These are phyloP conservation scores for Sphagnum magellanicum DNA, from an alignment of 228 moss, liverwort and hornwort species.

Conservation along the genomic window DNA sequence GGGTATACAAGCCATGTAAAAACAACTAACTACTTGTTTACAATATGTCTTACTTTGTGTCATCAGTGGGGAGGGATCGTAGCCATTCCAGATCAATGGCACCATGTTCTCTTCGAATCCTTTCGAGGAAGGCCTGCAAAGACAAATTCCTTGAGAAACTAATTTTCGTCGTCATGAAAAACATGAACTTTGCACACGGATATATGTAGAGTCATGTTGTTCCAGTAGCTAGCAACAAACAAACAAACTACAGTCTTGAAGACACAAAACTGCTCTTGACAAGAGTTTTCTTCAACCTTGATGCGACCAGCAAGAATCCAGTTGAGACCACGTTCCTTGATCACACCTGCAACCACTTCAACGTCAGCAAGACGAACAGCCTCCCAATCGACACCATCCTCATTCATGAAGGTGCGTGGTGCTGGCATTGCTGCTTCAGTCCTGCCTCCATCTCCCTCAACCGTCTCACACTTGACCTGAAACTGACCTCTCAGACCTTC, in stretches of 20 bases:
- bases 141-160: no score
- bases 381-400: constrained; percentile 79
- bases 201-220: no score
- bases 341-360: constrained; percentile 55
- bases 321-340: constrained; percentile 90
- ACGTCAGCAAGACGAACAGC: constrained; percentile 55
- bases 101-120: constrained; percentile 53
- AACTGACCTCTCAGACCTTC: constrained; percentile 21
- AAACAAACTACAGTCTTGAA: no score
- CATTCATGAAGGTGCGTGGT: constrained; percentile 9
- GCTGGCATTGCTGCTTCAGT: neutral
- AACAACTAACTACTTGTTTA: no score
- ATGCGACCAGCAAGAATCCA: constrained; percentile 76
- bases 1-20: no score
- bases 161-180: no score
- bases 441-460: neutral
- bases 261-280: no score
- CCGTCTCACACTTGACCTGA: neutral
- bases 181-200: no score
- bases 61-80: constrained; percentile 52
- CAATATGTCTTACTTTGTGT: constrained; percentile 47
- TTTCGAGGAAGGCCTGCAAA: constrained; percentile 57
- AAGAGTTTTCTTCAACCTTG: constrained; percentile 29
- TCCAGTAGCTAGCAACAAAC: no score
- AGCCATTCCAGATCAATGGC: constrained; percentile 75